These are phyloP conservation scores for Phytophthora fragariae DNA, from an alignment of 352 stramenopile genomes.

Conservation along the genomic window DNA sequence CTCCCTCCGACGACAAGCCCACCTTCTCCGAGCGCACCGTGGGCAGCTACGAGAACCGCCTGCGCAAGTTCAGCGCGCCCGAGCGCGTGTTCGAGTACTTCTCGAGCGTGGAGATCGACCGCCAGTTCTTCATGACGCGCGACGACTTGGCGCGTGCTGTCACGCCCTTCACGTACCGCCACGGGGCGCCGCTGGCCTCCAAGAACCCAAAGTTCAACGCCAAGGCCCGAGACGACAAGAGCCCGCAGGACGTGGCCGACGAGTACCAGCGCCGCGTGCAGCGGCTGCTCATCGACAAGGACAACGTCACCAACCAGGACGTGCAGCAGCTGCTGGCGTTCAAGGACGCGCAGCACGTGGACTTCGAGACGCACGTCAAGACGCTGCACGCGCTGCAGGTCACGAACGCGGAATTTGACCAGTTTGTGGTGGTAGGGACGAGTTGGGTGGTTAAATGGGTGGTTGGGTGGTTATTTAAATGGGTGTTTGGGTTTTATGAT, in stretches of 20 bases:
- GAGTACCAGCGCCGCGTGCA: slow-evolving; percentile 65
- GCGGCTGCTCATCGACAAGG: slow-evolving; percentile 63
- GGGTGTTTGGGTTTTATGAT: background rate
- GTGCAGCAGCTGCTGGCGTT: slow-evolving; percentile 65
- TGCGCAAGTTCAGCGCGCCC: slow-evolving; percentile 85
- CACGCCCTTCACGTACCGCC: slow-evolving; percentile 85
- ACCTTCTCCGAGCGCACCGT: slow-evolving; percentile 84
- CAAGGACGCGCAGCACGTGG: slow-evolving; percentile 65
- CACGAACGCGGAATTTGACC: slow-evolving; percentile 85
- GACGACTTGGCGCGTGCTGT: slow-evolving; percentile 84
- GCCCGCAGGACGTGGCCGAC: slow-evolving; percentile 50
- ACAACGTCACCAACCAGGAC: slow-evolving; percentile 52
- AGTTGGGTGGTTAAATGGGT: too few species aligned
- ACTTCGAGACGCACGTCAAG: slow-evolving; percentile 89
- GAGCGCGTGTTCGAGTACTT: slow-evolving; percentile 93
- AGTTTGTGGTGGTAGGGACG: slow-evolving; percentile 61
- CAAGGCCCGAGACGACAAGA: slow-evolving; percentile 61
- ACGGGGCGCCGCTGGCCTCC: slow-evolving; percentile 70
- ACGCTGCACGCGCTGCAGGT: slow-evolving; percentile 75
- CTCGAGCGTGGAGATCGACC: slow-evolving; percentile 84
- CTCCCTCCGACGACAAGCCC: slow-evolving; percentile 30
- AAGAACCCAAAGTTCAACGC: slow-evolving; percentile 89
- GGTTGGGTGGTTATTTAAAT: background rate
- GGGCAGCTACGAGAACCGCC: slow-evolving; percentile 90
- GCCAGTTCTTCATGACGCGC: slow-evolving; percentile 86